Base-by-base conservation (phyloP, 176 grass and related monocot genomes). In the Carex littledalei region DNA sequence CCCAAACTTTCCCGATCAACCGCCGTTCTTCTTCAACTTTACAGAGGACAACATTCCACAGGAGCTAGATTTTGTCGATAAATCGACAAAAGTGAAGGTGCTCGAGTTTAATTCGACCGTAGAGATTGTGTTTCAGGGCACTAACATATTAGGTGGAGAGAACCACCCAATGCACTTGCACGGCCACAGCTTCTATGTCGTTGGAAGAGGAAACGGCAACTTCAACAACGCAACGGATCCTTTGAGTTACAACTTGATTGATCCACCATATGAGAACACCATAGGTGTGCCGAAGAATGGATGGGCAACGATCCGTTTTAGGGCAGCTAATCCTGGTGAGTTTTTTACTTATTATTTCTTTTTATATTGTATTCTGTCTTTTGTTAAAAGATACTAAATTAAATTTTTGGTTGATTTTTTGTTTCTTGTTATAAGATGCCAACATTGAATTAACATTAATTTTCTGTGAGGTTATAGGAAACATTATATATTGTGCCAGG, bases 161-260 rank as follows among this genome's bases (percentile, higher is more conserved):
- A 87, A 87, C 58, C 91, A 94, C 58, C 90, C 93, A 3, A 92
- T 94, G 88, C 93, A 94, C 20, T 72, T 94, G 57, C 93, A 94
- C 34, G 93, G 91, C 1, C 61, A 87, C 15, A 89, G 85, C 80
- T 60, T 93, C 66, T 93, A 90, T 64, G 73, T 93, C 37, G 86
- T 93, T 7, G 88, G 88, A 18, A 62, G 37, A 39, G 91, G 91
- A 52, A n/a, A 63, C 1, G 91, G 89, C 0, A 94, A 89, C 84
- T 94, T 86, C 67, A 14, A 94, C 37, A 80, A 87, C 13, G 43
- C 68, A 64, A 89, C 20, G 17, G 93, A 94, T 43, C 63, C 73
- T 11, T n/a, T 53, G 34, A 87, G 29, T 39, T 94, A 90, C 69
- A 90, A 94, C 63, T 86, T 90, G 70, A 63, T 85, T 15, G 91